A percentile compares a stretch with the other conserved stretches of the same genome.
Evolutionary conservation across 768 basidiomycete genomes (phyloP).

Genomic region (Serendipita vermifera): DNA sequence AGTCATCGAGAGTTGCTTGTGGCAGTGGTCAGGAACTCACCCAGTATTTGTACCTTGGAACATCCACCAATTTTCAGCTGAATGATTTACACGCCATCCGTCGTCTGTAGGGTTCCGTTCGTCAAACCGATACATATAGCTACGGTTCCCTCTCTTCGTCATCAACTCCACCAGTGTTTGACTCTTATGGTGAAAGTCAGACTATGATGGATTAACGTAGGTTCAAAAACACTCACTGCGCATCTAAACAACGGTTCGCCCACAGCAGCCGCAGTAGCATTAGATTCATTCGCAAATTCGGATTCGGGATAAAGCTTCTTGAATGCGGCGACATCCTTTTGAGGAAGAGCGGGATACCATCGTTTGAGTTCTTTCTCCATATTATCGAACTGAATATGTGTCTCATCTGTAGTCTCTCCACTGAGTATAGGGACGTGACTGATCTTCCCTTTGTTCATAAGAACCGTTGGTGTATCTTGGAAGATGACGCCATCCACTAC

Average conservation of each 20-base stretch:
- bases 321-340: conserved; percentile 8
- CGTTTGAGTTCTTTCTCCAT: conserved; percentile 27
- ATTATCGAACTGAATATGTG: conserved; percentile 31
- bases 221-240: conserved; percentile 36
- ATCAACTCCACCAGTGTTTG: conserved; percentile 23
- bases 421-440: conserved; percentile 43
- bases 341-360: conserved; percentile 36
- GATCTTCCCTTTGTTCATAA: conserved; percentile 34
- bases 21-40: conserved; percentile 24
- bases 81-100: conserved; percentile 30
- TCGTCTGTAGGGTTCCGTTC: conserved; percentile 36
- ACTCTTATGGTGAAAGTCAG: too few species aligned
- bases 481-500: conserved; percentile 43
- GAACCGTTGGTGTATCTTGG: conserved; percentile 36
- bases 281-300: background rate
- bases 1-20: conserved; percentile 13
- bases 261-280: background rate
- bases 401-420: conserved; percentile 50
- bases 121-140: conserved; percentile 43
- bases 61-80: conserved; percentile 60
- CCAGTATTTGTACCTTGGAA: conserved; percentile 48
- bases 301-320: background rate
- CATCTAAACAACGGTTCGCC: conserved; percentile 41
- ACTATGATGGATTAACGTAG: too few species aligned
- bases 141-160: background rate